These are phyloP conservation scores for Moniliella sp. DNA, from an alignment of 1,284 basidiomycete species.

Conservation along the genomic window DNA sequence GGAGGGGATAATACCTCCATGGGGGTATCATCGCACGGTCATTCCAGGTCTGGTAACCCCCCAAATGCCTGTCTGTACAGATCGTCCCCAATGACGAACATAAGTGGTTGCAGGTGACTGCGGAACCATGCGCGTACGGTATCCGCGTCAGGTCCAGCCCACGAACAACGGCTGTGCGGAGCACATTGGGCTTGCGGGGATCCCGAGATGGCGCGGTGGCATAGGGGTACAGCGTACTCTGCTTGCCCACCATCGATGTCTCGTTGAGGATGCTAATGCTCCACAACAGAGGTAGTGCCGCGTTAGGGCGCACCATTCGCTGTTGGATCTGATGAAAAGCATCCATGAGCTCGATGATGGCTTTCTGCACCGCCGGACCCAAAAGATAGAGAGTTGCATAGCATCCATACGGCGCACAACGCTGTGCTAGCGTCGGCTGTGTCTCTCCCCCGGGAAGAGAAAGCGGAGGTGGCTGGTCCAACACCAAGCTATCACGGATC, in stretches of 20 bases:
- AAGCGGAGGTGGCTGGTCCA: constrained; percentile 40
- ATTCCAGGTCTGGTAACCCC: no score
- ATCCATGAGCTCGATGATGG: constrained; percentile 38
- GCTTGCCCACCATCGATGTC: constrained; percentile 9
- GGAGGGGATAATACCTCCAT: no score
- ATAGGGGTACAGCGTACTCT: not conserved
- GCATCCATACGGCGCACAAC: constrained; percentile 54
- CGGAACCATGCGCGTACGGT: constrained; percentile 49
- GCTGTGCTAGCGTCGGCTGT: constrained; percentile 40
- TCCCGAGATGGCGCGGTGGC: no score
- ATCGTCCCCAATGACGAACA: constrained; percentile 28
- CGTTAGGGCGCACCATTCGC: constrained; percentile 37
- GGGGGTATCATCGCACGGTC: no score
- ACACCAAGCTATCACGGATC: constrained; percentile 52
- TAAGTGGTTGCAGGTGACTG: constrained; percentile 40
- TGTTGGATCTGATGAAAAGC: constrained; percentile 45
- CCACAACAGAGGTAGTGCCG: constrained; percentile 50
- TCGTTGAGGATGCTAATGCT: constrained; percentile 41
- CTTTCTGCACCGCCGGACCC: constrained; percentile 42
- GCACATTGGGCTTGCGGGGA: constrained; percentile 1
- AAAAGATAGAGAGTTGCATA: constrained; percentile 59
- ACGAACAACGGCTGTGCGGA: constrained; percentile 44
- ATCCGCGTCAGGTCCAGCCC: constrained; percentile 52
- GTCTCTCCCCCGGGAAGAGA: constrained; percentile 34
- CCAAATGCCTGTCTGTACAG: constrained; percentile 14